Evolutionary conservation across 2,329 filamentous ascomycete species (phyloP), one percentile per base, ranked within the genome.

Genomic region (Taxawa tesnikishii): DNA sequence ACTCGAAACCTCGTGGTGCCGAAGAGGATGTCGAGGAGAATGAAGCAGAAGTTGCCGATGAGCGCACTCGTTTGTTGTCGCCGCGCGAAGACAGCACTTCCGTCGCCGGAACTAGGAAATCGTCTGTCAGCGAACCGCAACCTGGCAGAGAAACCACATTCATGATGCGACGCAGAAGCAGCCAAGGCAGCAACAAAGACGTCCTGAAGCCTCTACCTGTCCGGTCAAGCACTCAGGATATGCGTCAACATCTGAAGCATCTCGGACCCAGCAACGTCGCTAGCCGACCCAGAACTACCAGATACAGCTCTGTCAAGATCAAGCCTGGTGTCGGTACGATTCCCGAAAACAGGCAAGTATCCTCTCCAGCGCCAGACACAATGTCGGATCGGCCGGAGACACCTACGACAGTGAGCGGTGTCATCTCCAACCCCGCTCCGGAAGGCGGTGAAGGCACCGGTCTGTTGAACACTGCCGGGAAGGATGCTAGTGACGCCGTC

Each of bases 181-280:
- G 60, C 36, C 54, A 53, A 15, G 53, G 52, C 33, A 53, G 47
- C 34, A 41, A 16, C 24, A 32, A 31, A 13, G 38, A 52, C 29
- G 27, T 42, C 26, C 32, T 32, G 13, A 41, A 43, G 21, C 48
- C 53, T 4, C 38, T 56, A 15, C 48, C 63, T 6, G 59, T 73
- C 32, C 56, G 67, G 15, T 65, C 62, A 32, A 58, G 63, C 28
- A 68, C 68, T 6, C 60, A 69, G 24, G 68, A 74, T 17, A 55
- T 76, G 30, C 62, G 63, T 29, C 62, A 75, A 44, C 73, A 77
- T 36, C 53, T 78, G 13, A 74, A 70, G 45, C 71, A 77, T 44
- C 61, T 79, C 2, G 74, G 74, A 4, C 74, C 74, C 0, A 76
- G 71, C 12, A 79, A 79, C 43, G 59, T 68, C 11, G 74, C 74